phyloP scores from a whole-genome alignment of 1,139 yeast species.

The Scheffersomyces stambukii region DNA sequence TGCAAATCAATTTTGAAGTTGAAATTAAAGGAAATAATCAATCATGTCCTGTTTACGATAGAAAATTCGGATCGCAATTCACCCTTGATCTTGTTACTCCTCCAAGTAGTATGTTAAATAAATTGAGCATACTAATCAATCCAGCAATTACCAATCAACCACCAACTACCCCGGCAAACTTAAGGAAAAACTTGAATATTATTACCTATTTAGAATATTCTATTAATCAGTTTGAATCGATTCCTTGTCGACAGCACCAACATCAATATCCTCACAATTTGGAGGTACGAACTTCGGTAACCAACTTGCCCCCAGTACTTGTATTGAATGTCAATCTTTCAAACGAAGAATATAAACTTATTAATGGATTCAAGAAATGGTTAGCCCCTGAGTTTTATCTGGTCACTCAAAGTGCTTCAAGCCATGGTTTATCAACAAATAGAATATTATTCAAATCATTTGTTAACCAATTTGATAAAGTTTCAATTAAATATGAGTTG shows the following conservation, averaged over 20 bases:
- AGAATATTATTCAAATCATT: constrained; percentile 36
- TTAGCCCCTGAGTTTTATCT: constrained; percentile 57
- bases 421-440: too few relatives aligned
- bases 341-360: constrained; percentile 41
- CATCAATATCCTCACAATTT: constrained; percentile 39
- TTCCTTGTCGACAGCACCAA: constrained; percentile 31
- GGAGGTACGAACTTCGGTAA: constrained; percentile 45
- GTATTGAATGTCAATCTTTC: constrained; percentile 56
- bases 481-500: constrained; percentile 48
- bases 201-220: constrained; percentile 58
- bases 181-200: constrained; percentile 14
- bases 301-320: constrained; percentile 60
- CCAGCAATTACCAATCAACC: constrained; percentile 3
- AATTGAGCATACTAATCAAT: constrained; percentile 21
- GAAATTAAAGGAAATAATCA: constrained; percentile 26
- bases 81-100: constrained; percentile 34
- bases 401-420: constrained; percentile 21
- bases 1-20: constrained; percentile 35
- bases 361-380: constrained; percentile 49
- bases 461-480: constrained; percentile 23
- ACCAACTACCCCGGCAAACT: constrained; percentile 8
- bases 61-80: constrained; percentile 17
- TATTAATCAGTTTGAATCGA: constrained; percentile 47
- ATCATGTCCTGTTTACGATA: constrained; percentile 33
- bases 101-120: constrained; percentile 22